A percentile compares a stretch with the other conserved stretches of the same genome.
These are phyloP conservation scores for Fusarium longipes DNA, from an alignment of 2,329 filamentous ascomycete species.

Conservation along the genomic window DNA sequence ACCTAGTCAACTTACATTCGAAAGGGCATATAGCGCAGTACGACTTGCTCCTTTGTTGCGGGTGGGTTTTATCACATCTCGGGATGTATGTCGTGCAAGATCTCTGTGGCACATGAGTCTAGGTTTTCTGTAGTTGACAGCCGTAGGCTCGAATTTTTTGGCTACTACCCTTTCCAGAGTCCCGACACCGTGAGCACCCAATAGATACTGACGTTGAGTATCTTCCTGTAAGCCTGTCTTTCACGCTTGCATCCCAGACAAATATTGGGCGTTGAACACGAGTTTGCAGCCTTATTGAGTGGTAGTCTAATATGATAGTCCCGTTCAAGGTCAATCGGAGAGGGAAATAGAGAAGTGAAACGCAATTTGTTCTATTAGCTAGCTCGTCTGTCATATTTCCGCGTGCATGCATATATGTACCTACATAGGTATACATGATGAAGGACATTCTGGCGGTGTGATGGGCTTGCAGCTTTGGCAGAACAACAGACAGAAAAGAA, in stretches of 20 bases:
- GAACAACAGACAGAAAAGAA: conserved; percentile 8
- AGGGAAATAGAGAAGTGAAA: not conserved
- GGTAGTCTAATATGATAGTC: not conserved
- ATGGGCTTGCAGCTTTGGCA: conserved; percentile 13
- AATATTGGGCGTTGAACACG: not conserved
- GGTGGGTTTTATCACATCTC: not conserved
- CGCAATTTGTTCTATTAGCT: not conserved
- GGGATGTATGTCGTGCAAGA: not conserved
- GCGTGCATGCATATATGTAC: no score
- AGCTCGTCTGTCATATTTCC: not conserved
- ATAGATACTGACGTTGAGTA: not conserved
- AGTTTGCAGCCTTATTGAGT: not conserved
- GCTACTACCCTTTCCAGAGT: not conserved
- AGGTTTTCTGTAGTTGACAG: not conserved
- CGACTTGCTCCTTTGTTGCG: not conserved
- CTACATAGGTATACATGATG: no score
- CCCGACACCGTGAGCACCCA: not conserved
- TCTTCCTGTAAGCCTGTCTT: not conserved
- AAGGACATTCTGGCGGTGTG: conserved; percentile 23
- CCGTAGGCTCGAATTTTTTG: not conserved
- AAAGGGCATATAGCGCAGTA: not conserved
- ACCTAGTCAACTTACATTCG: not conserved
- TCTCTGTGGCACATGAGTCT: not conserved
- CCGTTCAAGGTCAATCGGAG: not conserved
- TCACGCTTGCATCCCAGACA: not conserved